Base-by-base conservation (phyloP, 1,139 yeast genomes). In the Geotrichum macrosporum region DNA sequence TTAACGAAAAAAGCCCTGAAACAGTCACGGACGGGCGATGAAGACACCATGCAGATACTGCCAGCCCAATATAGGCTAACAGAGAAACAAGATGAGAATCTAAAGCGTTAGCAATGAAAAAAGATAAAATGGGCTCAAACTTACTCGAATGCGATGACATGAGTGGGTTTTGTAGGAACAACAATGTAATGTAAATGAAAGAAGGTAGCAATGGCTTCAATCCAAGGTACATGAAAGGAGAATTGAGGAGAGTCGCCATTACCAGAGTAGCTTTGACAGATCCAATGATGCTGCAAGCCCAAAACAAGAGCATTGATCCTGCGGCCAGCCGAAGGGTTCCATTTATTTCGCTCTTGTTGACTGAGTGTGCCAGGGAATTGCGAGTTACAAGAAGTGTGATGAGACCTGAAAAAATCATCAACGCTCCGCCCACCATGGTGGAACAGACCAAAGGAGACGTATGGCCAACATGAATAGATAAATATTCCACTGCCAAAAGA, bases 401-500 rank as follows among this genome's bases (percentile, higher is more conserved):
- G 3, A 58, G 47, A 1, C 64, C 64, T 3, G 59, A 53, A 29
- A 56, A 39, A 10, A 58, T 26, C 48, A 60, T 47, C 10, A 60
- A 52, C 9, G 55, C 44, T 4, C 65, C 64, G 3, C 59, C 47
- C 10, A 59, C 59, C 49, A 59, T 46, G 19, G 54, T 38, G 19
- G 57, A 50, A 3, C 62, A 48, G 5, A 52, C 40, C 6, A 50
- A 26, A 3, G 52, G 52, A 2, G 55, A 21, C 42, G 42, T 31
- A 46, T 50, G 36, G 30, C 48, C 34, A 29, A 50, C 48, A 27
- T 44, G 50, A 13, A 44, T 35, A 19, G 54, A 52, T 15, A 54
- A 52, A 33, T 51, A 62, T 52, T 53, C 61, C 31, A 54, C 54
- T 1, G 65, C 65, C 35, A 63, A 50, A 26, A 66, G 45, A 2